Evolutionary conservation across 345 rosid genomes (phyloP), one percentile per base, ranked within the genome.

Genomic region (Turritis glabra): DNA sequence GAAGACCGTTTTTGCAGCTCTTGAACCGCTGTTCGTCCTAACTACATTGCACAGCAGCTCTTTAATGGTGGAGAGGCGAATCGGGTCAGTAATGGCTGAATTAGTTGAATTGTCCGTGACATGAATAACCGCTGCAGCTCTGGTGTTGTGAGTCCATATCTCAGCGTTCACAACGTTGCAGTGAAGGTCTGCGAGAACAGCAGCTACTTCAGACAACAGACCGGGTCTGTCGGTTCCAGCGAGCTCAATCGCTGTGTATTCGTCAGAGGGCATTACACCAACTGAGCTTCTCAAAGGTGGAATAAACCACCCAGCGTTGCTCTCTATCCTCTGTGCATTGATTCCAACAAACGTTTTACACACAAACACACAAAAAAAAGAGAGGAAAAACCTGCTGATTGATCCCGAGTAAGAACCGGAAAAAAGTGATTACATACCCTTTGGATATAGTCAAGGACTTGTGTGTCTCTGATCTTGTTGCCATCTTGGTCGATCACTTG

Each of bases 131-230:
- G 98, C 96, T 3, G 98, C 98, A 53, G 98, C 97, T 82, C 96
- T 85, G 15, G 84, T 78, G 77, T 93, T 93, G 84, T 93, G 98
- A 41, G 98, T 91, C 98, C 98, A 93, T 73, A 93, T 86, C 81
- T 90, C 98, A 46, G 97, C 97, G 65, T 83, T 85, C 13, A 84
- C 92, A 60, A 93, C 98, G 60, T 85, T 93, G 79, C 97, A 93
- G 46, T 76, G 80, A 67, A 88, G 94, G 80, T 87, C 93, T 0
- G 96, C 72, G 50, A 93, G 96, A 76, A 93, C 92, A 17, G 98
- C 97, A 80, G 90, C 88, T 40, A 93, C 92, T 82, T 93, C 98
- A 15, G 97, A 93, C 26, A 93, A 68, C 35, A 93, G 76, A 68
- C 98, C 98, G 6, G 96, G 98, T 78, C 97, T 87, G 76, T 93